Evolutionary conservation across 2,329 filamentous ascomycete species (phyloP).

Genomic region (Trematosphaeria pertusa): DNA sequence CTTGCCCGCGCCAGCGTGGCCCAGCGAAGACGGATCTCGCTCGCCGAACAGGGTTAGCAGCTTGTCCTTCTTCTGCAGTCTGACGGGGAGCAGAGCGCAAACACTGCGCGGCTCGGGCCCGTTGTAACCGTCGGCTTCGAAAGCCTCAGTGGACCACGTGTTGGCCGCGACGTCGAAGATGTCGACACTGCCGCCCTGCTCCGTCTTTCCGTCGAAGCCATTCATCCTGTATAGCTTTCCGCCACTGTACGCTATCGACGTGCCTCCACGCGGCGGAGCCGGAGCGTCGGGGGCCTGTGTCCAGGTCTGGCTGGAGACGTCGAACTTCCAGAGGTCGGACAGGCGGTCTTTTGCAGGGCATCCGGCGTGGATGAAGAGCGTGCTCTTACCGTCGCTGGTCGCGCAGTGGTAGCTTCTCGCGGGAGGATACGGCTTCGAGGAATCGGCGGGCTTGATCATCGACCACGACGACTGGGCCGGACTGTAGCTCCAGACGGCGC

Average conservation of each 20-base stretch:
- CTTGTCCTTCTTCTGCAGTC: constrained; percentile 41
- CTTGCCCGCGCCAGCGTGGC: constrained; percentile 63
- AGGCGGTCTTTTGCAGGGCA: constrained; percentile 69
- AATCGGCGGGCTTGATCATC: constrained; percentile 62
- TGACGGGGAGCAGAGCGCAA: constrained; percentile 53
- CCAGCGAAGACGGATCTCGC: constrained; percentile 59
- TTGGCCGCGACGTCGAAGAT: constrained; percentile 55
- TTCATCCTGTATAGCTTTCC: constrained; percentile 79
- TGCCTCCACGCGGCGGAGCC: constrained; percentile 69
- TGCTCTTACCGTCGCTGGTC: constrained; percentile 70
- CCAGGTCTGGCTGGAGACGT: constrained; percentile 70
- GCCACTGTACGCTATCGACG: constrained; percentile 69
- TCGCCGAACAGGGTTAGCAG: constrained; percentile 63
- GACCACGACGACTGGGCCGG: constrained; percentile 70
- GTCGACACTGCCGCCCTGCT: constrained; percentile 76
- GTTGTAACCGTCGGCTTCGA: constrained; percentile 50
- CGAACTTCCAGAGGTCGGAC: constrained; percentile 80
- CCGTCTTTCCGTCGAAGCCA: constrained; percentile 74
- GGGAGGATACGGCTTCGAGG: constrained; percentile 61
- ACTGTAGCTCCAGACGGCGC: constrained; percentile 79
- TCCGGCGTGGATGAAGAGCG: constrained; percentile 79
- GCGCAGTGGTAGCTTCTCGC: constrained; percentile 76
- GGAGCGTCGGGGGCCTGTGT: constrained; percentile 71
- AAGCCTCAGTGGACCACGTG: constrained; percentile 51
- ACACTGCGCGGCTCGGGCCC: constrained; percentile 61